These are phyloP conservation scores for Sphenostylis stenocarpa DNA, from an alignment of 306 rosid species.

Conservation along the genomic window DNA sequence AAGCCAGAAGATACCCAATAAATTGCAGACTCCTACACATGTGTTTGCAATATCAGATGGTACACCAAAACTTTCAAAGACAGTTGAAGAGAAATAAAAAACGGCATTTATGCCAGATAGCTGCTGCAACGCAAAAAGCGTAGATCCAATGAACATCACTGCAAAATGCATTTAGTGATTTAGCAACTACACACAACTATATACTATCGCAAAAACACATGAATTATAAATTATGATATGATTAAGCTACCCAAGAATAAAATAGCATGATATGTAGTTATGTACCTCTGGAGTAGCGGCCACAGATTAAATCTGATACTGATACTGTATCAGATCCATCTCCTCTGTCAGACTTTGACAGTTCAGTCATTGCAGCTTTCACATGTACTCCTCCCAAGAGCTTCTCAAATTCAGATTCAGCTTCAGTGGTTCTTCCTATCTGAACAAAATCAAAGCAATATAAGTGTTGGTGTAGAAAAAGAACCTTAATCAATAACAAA, in stretches of 20 bases:
- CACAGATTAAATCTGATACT: conserved; percentile 56
- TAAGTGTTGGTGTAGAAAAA: conserved; percentile 10
- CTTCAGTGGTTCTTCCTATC: conserved; percentile 77
- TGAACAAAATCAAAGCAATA: conserved; percentile 43
- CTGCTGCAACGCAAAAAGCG: conserved; percentile 89
- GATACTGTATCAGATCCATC: conserved; percentile 56
- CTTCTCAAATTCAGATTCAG: conserved; percentile 74
- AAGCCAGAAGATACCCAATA: conserved; percentile 52
- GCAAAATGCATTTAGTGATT: conserved; percentile 54
- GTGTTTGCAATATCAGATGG: conserved; percentile 71
- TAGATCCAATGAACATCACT: conserved; percentile 84
- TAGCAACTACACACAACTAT: conserved; percentile 36
- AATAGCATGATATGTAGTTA: not conserved
- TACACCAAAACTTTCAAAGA: conserved; percentile 71
- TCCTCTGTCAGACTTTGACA: conserved; percentile 65
- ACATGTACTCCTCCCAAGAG: conserved; percentile 73
- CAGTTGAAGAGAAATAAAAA: conserved; percentile 82
- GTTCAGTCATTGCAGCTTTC: conserved; percentile 70
- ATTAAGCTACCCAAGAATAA: conserved; percentile 5
- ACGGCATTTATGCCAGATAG: conserved; percentile 91
- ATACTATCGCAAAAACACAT: not conserved
- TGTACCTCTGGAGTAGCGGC: conserved; percentile 63
- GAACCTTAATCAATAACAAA: conserved; percentile 14
- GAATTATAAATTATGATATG: not conserved
- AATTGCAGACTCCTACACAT: conserved; percentile 70